Base-by-base conservation (phyloP, 2,329 filamentous ascomycete genomes). In the Xylaria sp. region DNA sequence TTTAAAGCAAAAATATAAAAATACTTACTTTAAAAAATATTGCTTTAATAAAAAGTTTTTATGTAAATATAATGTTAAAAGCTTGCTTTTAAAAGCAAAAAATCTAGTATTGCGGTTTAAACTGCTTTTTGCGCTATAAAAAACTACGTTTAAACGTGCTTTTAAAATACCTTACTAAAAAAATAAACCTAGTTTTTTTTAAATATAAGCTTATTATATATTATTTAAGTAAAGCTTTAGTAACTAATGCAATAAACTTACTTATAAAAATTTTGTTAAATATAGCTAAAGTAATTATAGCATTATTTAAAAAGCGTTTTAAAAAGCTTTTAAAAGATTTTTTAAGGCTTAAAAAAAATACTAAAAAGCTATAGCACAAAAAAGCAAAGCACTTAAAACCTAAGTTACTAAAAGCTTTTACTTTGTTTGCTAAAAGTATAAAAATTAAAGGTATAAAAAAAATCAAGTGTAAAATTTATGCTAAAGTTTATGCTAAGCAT, bases 371-470 rank as follows among this genome's bases (percentile, higher is more conserved):
- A 36, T 53, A 36, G 4, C 13, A 53, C 6, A 11, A 11, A 53
- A 20, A 22, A 5, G 1, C 38, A 36, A 36, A 36, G 17, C 3
- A 53, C 25, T 53, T 53, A 53, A 22, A 36, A 53, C 9, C 25
- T 11, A 22, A 50, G 33, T 1, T 10, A 3, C 4, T 50, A 50
- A 50, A 31, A 50, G 25, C 15, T 10, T n/a, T 53, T 22, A 22
- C 38, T 36, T 53, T 36, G 36, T 11, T 22, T 13, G 6, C 7
- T 5, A 53, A 36, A 33, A 33, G 20, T 7, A 36, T 53, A 13
- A 53, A 33, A 33, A 53, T n/a, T n/a, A n/a, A n/a, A n/a, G n/a
- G n/a, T n/a, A n/a, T 53, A 36, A 53, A 50, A 31, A 50, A 50
- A 31, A 31, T 31, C 9, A 50, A 50, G 5, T 50, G 15, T 31